Conservation (phyloP, 225 moss, liverwort and hornwort species). For the Pseudoscleropodium purum region DNA sequence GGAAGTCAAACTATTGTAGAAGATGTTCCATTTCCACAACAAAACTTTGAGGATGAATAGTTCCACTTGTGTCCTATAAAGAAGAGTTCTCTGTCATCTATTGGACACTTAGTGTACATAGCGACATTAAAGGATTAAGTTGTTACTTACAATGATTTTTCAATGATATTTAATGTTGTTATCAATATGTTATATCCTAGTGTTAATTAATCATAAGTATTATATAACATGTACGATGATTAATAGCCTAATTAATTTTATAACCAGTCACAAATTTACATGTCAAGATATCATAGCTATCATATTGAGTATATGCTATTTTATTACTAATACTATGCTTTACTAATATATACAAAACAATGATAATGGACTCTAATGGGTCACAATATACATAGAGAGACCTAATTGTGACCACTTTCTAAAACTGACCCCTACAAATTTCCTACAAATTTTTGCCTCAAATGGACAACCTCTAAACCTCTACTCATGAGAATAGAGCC, state of each 20-base stretch:
- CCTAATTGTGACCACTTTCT: neutral
- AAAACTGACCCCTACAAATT: neutral
- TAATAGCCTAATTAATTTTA: neutral
- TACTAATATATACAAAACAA: neutral
- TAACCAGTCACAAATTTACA: neutral
- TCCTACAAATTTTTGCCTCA: neutral
- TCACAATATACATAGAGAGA: neutral
- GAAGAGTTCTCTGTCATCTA: too few relatives aligned
- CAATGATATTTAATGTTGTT: neutral
- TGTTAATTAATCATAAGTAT: neutral
- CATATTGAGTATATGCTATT: neutral
- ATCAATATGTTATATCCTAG: neutral
- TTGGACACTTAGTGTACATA: too few relatives aligned
- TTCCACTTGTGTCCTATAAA: too few relatives aligned
- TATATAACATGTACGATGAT: neutral
- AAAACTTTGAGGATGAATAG: too few relatives aligned
- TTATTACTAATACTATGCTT: neutral
- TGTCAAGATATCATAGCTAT: neutral
- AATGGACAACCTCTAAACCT: neutral
- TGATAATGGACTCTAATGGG: neutral
- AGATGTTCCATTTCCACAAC: too few relatives aligned
- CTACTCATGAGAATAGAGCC: neutral
- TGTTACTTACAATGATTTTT: neutral
- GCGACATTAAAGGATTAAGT: too few relatives aligned
- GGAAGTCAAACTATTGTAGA: too few relatives aligned